Conservation (phyloP, 2,329 filamentous ascomycete genomes). For the Dactylellina leptospora region DNA sequence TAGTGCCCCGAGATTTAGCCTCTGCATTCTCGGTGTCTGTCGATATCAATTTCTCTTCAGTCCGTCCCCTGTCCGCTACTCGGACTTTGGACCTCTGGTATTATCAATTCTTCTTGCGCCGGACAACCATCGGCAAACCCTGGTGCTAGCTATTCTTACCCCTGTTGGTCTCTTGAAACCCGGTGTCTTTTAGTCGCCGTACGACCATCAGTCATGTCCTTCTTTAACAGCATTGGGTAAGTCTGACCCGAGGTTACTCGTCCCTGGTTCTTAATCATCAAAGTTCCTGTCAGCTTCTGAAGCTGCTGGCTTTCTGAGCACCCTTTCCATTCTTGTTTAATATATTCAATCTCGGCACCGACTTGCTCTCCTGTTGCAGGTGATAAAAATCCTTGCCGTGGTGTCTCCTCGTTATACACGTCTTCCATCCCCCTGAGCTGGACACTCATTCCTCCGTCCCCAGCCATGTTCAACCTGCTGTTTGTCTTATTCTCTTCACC, state of each 20-base stretch:
- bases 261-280: no score
- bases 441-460: no score
- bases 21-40: no score
- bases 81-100: conserved; percentile 7
- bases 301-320: no score
- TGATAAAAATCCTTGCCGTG: no score
- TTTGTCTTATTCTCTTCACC: neutral
- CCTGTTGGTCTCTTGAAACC: neutral
- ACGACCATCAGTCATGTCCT: conserved; percentile 23
- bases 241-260: conserved; percentile 9
- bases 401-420: no score
- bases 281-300: no score
- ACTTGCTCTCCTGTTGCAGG: no score
- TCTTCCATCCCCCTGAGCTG: no score
- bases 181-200: conserved; percentile 3
- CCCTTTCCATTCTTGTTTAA: no score
- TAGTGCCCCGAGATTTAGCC: conserved; percentile 7
- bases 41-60: neutral
- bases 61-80: neutral
- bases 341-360: no score
- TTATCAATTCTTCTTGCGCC: neutral
- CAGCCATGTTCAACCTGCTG: neutral
- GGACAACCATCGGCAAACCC: conserved; percentile 8
- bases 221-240: conserved; percentile 47
- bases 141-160: neutral